Base-by-base conservation (phyloP, 768 basidiomycete genomes). In the Cubamyces lactineus region DNA sequence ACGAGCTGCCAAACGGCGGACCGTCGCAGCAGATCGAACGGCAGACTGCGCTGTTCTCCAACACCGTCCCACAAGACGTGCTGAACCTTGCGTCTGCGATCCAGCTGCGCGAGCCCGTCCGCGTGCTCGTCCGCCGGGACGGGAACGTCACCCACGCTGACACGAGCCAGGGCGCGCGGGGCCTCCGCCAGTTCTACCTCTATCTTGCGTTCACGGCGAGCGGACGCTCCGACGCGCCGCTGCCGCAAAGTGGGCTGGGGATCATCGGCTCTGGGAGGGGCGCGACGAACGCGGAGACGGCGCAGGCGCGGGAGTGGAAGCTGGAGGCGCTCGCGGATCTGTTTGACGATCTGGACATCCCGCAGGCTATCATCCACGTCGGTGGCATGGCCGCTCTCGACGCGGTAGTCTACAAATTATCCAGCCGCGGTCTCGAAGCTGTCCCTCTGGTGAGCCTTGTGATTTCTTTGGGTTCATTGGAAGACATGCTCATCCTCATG, bases 11-110 rank as follows among this genome's bases (percentile, higher is more conserved):
- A 34, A 71, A 69, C 21, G 75, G 69, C n/a, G 69, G 17, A 17
- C 64, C 5, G 34, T 34, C 79, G 23, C 73, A 69, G 46, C 63
- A 71, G 0, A 82, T 89, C 49, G 94, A 96, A 67, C 87, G 95
- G 24, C 94, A 96, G 74, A 94, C 93, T 4, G 93, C 92, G 7
- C 80, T 94, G n/a, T 98, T 98, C 76, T 96, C 94, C 40, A 98
- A 98, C 73, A 99, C 97, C 2, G 96, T 97, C 17, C 96, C 94
- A 16, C 94, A 96, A 72, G 97, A 99, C 71, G 97, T 99, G 12
- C 84, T 99, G 64, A 98, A 96, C 73, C 87, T 99, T 43, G 95
- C 95, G 1, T 87, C 92, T 56, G 87, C 91, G 4, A 94, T 99
- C 60, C 92, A 97, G 70, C 84, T 99, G 12, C 87, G 91, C 54